Percentiles rank a stretch among this genome's conserved stretches.
Evolutionary conservation across 2,329 filamentous ascomycete species (phyloP).

Genomic region (Cryphonectria nitschkei): DNA sequence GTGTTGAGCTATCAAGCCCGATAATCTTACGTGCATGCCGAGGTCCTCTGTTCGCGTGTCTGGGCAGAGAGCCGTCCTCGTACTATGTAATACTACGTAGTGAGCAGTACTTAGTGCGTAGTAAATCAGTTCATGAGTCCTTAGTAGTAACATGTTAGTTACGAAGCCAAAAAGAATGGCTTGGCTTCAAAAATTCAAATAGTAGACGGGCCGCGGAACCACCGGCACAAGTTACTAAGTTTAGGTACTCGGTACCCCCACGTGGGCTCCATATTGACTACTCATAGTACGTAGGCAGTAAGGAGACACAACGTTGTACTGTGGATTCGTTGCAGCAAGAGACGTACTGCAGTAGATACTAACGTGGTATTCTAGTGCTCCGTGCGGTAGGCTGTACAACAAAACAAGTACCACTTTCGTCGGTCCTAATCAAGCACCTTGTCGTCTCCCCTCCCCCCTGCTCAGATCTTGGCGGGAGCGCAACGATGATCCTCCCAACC

Average conservation of each 20-base stretch:
- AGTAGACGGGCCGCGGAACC: not conserved
- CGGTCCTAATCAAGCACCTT: not conserved
- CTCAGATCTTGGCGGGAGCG: not conserved
- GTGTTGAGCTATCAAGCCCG: not conserved
- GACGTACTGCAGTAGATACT: not conserved
- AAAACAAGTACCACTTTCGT: not conserved
- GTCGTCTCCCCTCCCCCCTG: not conserved
- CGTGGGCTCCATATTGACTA: not conserved
- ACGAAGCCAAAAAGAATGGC: not conserved
- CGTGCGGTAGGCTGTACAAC: not conserved
- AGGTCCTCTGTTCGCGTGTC: not conserved
- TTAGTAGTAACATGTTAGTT: not conserved
- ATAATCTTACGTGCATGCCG: not conserved
- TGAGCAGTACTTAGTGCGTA: not conserved
- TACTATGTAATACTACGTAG: not conserved
- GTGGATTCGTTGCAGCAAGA: not conserved
- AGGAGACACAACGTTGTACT: not conserved
- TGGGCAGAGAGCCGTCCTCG: not conserved
- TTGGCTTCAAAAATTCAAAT: not conserved
- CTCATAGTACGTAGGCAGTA: too few relatives aligned
- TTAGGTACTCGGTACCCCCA: not conserved
- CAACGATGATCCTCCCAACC: not conserved
- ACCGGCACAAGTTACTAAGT: not conserved
- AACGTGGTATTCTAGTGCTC: not conserved
- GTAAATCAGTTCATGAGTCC: too few relatives aligned